phyloP scores from a whole-genome alignment of 345 rosid genomes.

The Psidium friedrichsthalianum region DNA sequence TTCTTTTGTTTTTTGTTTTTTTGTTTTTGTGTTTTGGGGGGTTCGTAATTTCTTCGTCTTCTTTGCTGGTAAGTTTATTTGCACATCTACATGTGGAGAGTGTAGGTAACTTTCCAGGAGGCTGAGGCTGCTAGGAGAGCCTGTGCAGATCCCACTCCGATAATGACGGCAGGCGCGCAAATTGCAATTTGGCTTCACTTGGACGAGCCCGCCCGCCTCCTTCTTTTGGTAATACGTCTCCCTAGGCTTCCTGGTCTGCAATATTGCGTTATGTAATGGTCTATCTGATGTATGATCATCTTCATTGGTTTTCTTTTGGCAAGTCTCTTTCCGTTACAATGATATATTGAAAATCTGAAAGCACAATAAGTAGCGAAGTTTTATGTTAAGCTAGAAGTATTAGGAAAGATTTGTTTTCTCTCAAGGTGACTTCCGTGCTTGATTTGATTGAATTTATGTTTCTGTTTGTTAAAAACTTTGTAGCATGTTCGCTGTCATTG shows the following conservation, averaged over 20 bases:
- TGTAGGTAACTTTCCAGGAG: slow-evolving; percentile 95
- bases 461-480: background rate
- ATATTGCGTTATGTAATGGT: background rate
- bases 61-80: slow-evolving; percentile 3
- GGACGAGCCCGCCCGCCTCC: slow-evolving; percentile 67
- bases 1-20: background rate
- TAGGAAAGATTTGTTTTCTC: background rate
- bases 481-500: background rate
- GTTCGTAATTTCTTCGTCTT: background rate
- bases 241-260: slow-evolving; percentile 8
- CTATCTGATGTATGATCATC: background rate
- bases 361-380: background rate
- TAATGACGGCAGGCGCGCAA: slow-evolving; percentile 90
- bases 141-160: slow-evolving; percentile 73
- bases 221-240: slow-evolving; percentile 38
- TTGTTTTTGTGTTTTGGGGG: background rate
- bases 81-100: slow-evolving; percentile 36
- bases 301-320: background rate
- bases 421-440: background rate
- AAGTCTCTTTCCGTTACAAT: background rate
- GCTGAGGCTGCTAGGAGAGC: slow-evolving; percentile 96
- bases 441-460: background rate
- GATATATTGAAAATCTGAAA: background rate
- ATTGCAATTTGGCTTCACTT: slow-evolving; percentile 93
- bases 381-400: background rate